Conservation (phyloP, 805 yeast genomes). For the Kazachstania africana region DNA sequence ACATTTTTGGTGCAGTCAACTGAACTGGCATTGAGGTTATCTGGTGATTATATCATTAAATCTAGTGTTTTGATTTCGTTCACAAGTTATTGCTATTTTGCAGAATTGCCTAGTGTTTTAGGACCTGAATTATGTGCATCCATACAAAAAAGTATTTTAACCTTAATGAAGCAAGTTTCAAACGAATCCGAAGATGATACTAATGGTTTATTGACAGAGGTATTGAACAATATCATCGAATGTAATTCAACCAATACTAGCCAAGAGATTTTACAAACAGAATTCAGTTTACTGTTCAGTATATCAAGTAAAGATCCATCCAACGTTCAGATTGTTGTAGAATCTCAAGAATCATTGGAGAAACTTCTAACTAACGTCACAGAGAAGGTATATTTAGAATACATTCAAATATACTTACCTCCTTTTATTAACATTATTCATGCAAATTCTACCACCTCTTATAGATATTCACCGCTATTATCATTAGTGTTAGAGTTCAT, state of each 20-base stretch:
- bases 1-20: constrained; percentile 16
- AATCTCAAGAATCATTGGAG: constrained; percentile 58
- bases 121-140: constrained; percentile 10
- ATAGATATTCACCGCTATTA: constrained; percentile 42
- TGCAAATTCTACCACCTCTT: constrained; percentile 9
- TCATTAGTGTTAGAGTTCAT: constrained; percentile 30
- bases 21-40: constrained; percentile 17
- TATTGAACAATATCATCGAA: constrained; percentile 38
- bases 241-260: constrained; percentile 27
- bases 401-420: constrained; percentile 45
- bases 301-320: constrained; percentile 65
- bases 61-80: constrained; percentile 36
- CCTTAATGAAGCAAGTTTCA: constrained; percentile 34
- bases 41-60: constrained; percentile 22
- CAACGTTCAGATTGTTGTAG: constrained; percentile 56
- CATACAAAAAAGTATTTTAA: constrained; percentile 20
- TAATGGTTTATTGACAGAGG: constrained; percentile 59
- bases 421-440: constrained; percentile 31
- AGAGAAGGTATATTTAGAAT: constrained; percentile 31
- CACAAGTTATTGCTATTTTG: constrained; percentile 37
- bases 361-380: constrained; percentile 41
- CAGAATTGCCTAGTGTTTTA: constrained; percentile 20
- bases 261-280: constrained; percentile 18
- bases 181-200: constrained; percentile 72
- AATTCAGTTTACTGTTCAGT: constrained; percentile 45